phyloP scores from a whole-genome alignment of 108 stramenopile species.

The Seminavis robusta region DNA sequence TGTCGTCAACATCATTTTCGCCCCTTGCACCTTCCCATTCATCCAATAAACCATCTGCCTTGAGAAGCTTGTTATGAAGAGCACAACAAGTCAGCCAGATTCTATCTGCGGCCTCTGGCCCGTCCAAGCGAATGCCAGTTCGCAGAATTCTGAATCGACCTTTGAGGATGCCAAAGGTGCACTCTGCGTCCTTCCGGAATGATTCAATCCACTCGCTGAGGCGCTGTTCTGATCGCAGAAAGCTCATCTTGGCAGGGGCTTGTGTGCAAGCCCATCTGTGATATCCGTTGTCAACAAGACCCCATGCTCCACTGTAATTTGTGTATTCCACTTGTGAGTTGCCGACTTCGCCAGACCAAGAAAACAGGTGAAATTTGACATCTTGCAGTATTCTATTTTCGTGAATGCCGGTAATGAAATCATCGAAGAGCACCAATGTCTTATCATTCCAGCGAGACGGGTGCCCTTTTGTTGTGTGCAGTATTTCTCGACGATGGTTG shows the following conservation, averaged over 20 bases:
- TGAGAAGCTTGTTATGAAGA: conserved; percentile 34
- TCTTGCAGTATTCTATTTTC: too few species aligned
- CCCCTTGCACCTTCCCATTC: too few species aligned
- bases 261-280: conserved; percentile 25
- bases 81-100: conserved; percentile 32
- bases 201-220: conserved; percentile 30
- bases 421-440: conserved; percentile 2
- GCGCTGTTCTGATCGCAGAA: not conserved
- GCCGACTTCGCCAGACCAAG: too few species aligned
- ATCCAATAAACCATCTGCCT: conserved; percentile 28
- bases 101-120: conserved; percentile 14
- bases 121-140: conserved; percentile 16
- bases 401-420: too few species aligned
- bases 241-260: too few species aligned
- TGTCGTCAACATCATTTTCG: too few species aligned
- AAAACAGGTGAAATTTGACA: too few species aligned
- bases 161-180: conserved; percentile 44
- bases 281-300: conserved; percentile 45
- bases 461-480: not conserved
- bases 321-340: too few species aligned
- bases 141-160: conserved; percentile 15
- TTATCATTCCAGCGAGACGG: conserved; percentile 14
- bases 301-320: conserved; percentile 23
- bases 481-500: not conserved
- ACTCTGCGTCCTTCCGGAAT: conserved; percentile 47